Base-by-base conservation (phyloP, 2,329 filamentous ascomycete genomes). In the Alternaria triticimaculans region DNA sequence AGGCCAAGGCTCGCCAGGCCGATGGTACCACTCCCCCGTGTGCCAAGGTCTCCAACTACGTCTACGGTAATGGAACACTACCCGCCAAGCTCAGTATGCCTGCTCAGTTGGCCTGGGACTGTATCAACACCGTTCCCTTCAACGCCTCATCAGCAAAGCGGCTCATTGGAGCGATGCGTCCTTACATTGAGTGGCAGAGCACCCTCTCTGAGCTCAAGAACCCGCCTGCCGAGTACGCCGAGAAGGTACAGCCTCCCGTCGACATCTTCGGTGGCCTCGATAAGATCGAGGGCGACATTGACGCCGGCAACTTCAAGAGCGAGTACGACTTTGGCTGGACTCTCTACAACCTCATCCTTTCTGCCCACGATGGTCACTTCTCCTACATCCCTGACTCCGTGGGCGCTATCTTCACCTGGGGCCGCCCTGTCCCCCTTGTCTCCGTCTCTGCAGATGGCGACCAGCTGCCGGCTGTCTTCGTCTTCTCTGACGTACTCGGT, bases 281-380 rank as follows among this genome's bases (percentile, higher is more conserved):
- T n/a, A 64, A 74, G 18, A 81, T 84, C 37, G 76, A 75, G 30
- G 66, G 70, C 9, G 78, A 80, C 7, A 76, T 83, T 15, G 73
- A 78, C 33, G 68, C 73, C 18, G 79, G 78, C 15, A 66, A 67
- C 14, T 82, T 81, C 67, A 69, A 69, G 33, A 80, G 70, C 53
- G 82, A 84, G 62, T 83, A 83, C 57, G 76, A 78, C 18, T 85
- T 84, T 64, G 82, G 82, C 10, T 81, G 75, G 65, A 86, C 86
- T 26, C 80, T 92, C 3, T 85, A 86, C 60, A 77, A 82, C 37
- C 76, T 87, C 14, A 83, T 89, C 51, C 81, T 82, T 20, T 82
- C 82, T 2, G 86, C 87, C 2, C 88, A 91, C 68, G 90, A 92
- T 73, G 88, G 89, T 3, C 90, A 92, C 73, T 88, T 90, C 61